These are phyloP conservation scores for Juncus inflexus DNA, from an alignment of 176 grass and related monocot species.

Conservation along the genomic window DNA sequence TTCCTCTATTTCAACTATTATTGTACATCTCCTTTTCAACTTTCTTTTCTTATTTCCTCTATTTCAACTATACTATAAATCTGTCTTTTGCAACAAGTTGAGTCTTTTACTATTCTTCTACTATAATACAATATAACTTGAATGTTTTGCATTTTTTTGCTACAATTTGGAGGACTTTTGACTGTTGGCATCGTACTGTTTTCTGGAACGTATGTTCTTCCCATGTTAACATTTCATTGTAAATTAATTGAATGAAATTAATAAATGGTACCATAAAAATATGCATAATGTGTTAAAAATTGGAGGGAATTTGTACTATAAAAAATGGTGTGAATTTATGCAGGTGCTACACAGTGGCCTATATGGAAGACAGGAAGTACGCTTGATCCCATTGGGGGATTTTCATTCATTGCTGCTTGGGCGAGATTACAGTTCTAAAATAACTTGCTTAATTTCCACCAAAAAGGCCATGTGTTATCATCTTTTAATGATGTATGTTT, in stretches of 20 bases:
- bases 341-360: constrained; percentile 81
- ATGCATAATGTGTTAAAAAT: too few species aligned
- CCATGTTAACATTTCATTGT: not conserved
- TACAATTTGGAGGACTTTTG: constrained; percentile 89
- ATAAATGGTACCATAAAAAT: too few species aligned
- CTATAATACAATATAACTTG: not conserved
- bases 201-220: constrained; percentile 72
- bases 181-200: constrained; percentile 73
- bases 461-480: too few species aligned
- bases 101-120: too few species aligned
- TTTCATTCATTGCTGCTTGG: constrained; percentile 85
- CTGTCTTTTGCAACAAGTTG: too few species aligned
- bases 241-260: too few species aligned
- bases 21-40: not conserved
- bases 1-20: constrained; percentile 42
- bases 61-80: too few species aligned
- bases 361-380: constrained; percentile 77
- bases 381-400: constrained; percentile 73
- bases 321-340: not conserved
- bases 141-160: constrained; percentile 3
- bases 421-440: constrained; percentile 79
- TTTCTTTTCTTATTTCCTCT: too few species aligned
- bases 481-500: too few species aligned
- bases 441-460: too few species aligned
- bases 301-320: not conserved